Percentiles rank a stretch among this genome's conserved stretches.
phyloP scores from a whole-genome alignment of 345 rosid species.

The Arabidopsis suecica region DNA sequence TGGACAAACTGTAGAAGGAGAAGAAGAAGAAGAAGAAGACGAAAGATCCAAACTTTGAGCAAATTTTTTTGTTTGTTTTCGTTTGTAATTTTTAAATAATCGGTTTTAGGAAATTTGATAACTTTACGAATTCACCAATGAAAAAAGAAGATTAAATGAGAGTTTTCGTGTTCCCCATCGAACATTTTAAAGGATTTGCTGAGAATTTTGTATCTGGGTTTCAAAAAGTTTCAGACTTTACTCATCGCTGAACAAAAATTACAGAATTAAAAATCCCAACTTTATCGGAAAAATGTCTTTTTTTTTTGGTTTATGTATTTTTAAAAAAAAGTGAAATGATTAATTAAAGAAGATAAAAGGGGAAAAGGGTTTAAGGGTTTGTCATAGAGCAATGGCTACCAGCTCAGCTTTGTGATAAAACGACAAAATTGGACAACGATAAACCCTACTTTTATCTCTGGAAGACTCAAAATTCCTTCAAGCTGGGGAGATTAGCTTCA shows the following conservation, averaged over 20 bases:
- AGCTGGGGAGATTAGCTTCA: conserved; percentile 59
- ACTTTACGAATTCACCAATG: neutral
- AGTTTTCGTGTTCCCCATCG: neutral
- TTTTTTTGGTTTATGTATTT: neutral
- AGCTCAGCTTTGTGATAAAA: conserved; percentile 29
- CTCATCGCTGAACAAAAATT: neutral
- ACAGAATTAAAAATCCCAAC: conserved; percentile 27
- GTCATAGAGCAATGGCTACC: conserved; percentile 20
- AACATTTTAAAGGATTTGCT: conserved; percentile 24
- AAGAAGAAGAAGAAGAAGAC: conserved; percentile 24
- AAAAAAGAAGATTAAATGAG: neutral
- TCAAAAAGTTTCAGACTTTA: conserved; percentile 1
- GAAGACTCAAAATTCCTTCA: conserved; percentile 27
- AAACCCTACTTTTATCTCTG: conserved; percentile 28
- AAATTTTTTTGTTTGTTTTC: conserved; percentile 1
- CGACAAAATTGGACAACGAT: conserved; percentile 35
- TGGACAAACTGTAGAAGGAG: conserved; percentile 32
- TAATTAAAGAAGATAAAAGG: conserved; percentile 18
- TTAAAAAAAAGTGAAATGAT: neutral
- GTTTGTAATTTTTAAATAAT: conserved; percentile 23
- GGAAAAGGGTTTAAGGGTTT: conserved; percentile 37
- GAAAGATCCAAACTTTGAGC: conserved; percentile 31
- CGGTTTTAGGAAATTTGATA: conserved; percentile 31
- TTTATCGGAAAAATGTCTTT: conserved; percentile 11
- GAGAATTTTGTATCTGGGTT: conserved; percentile 10